Evolutionary conservation across 1,139 yeast species (phyloP), one percentile per base, ranked within the genome.

Genomic region (Pneumocystis canis): DNA sequence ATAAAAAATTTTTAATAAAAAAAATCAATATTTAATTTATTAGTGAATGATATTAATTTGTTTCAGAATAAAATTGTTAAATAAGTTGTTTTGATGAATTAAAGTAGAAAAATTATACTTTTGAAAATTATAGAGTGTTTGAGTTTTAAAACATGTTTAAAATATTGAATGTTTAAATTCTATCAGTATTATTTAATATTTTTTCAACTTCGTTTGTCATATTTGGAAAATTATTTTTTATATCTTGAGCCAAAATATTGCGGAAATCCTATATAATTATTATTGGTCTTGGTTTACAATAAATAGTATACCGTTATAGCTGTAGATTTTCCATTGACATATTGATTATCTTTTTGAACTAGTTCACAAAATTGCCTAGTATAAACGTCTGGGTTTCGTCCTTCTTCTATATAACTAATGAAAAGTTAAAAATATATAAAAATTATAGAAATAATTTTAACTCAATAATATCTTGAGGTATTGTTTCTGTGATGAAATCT

Each of bases 291-390:
- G 9, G 18, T 41, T 41, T 35, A 37, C 28, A 31, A 53, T 37
- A 58, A 58, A 31, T 2, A 60, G 18, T 18, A n/a, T 39, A 60
- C 37, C 3, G 59, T 47, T 31, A 59, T 58, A 7, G 77, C 78
- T 35, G 64, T 68, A 73, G 75, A 83, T 73, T 88, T 88, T 9
- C 97, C 98, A 71, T 89, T 82, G 65, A 92, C 78, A 67, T 85
- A 82, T 70, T 95, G 97, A 72, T 92, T 92, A 65, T 89, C 84
- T 69, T 88, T 85, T 35, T 90, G 85, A 28, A 92, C 86, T 58
- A 92, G 88, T 73, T 92, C 98, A 11, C 90, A 89, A 74, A 92
- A 92, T 74, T 94, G 98, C 71, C 98, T 80, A 0, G 97, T 89
- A 73, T 92, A 92, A 60, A 92, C 90, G 71, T 92, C 97, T 0